Evolutionary conservation across 768 basidiomycete species (phyloP).

Genomic region (Pisolithus marmoratus): DNA sequence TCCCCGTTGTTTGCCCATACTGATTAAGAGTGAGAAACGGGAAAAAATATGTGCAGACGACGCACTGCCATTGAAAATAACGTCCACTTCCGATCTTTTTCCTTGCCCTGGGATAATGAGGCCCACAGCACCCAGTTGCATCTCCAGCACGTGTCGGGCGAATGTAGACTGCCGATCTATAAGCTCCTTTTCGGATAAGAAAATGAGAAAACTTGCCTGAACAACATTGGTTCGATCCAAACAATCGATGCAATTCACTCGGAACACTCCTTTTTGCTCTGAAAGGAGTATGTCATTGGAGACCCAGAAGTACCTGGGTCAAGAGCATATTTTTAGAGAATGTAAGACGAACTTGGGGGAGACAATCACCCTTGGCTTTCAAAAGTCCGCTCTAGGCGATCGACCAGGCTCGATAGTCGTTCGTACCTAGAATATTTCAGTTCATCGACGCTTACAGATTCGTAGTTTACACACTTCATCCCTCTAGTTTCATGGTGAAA

Average conservation of each 20-base stretch:
- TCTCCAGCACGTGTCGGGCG: conserved; percentile 73
- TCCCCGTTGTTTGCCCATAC: conserved; percentile 99
- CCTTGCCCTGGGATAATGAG: conserved; percentile 50
- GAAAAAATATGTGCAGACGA: neutral
- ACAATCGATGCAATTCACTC: conserved; percentile 95
- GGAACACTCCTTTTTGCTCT: conserved; percentile 80
- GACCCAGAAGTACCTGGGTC: conserved; percentile 75
- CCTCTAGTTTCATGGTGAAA: conserved; percentile 92
- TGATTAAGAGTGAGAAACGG: conserved; percentile 18
- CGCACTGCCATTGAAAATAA: conserved; percentile 74
- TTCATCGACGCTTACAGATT: neutral
- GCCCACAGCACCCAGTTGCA: conserved; percentile 69
- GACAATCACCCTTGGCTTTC: conserved; percentile 67
- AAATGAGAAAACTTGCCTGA: conserved; percentile 43
- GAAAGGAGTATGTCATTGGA: conserved; percentile 65
- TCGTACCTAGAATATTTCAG: conserved; percentile 57
- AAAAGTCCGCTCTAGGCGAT: conserved; percentile 66
- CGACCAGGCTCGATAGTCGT: conserved; percentile 77
- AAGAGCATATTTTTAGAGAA: neutral
- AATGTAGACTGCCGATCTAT: conserved; percentile 69
- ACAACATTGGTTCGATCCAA: conserved; percentile 94
- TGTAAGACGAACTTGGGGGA: neutral
- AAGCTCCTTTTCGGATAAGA: conserved; percentile 1
- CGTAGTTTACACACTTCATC: conserved; percentile 65
- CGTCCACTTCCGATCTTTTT: conserved; percentile 57